Evolutionary conservation across 208 protist genomes (phyloP).

Genomic region (Trypanosoma cruzi): DNA sequence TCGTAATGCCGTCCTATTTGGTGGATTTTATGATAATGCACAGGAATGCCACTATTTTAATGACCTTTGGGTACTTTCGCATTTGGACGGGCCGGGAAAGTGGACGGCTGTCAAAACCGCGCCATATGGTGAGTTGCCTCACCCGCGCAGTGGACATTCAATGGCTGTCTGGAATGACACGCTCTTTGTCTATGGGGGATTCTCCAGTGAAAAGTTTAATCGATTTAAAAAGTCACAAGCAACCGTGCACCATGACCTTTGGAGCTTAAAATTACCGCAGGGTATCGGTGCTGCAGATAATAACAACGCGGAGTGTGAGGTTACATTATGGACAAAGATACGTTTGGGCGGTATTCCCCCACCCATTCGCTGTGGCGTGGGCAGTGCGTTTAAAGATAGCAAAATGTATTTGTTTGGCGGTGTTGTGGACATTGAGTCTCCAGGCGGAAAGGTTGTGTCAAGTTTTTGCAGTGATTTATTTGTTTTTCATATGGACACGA

Average conservation of each 20-base stretch:
- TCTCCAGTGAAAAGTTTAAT: slow-evolving; percentile 87
- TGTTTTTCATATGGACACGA: slow-evolving; percentile 90
- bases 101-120: slow-evolving; percentile 63
- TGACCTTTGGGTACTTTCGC: slow-evolving; percentile 85
- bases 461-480: slow-evolving; percentile 92
- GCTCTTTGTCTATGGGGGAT: slow-evolving; percentile 91
- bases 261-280: slow-evolving; percentile 60
- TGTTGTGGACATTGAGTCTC: slow-evolving; percentile 89
- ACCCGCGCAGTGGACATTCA: slow-evolving; percentile 81
- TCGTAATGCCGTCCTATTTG: slow-evolving; percentile 86
- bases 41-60: slow-evolving; percentile 90
- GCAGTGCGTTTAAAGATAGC: slow-evolving; percentile 68
- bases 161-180: slow-evolving; percentile 86
- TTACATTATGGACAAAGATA: slow-evolving; percentile 77
- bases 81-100: slow-evolving; percentile 74
- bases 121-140: slow-evolving; percentile 45
- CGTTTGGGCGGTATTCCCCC: slow-evolving; percentile 84
- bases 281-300: slow-evolving; percentile 10
- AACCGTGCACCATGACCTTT: slow-evolving; percentile 91
- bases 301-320: slow-evolving; percentile 1
- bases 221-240: slow-evolving; percentile 90
- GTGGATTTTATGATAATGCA: slow-evolving; percentile 93
- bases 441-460: slow-evolving; percentile 84
- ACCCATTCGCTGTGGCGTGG: slow-evolving; percentile 77
- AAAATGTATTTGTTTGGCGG: slow-evolving; percentile 92